Base-by-base conservation (phyloP, 2,329 filamentous ascomycete genomes). In the Karstenula rhodostoma region DNA sequence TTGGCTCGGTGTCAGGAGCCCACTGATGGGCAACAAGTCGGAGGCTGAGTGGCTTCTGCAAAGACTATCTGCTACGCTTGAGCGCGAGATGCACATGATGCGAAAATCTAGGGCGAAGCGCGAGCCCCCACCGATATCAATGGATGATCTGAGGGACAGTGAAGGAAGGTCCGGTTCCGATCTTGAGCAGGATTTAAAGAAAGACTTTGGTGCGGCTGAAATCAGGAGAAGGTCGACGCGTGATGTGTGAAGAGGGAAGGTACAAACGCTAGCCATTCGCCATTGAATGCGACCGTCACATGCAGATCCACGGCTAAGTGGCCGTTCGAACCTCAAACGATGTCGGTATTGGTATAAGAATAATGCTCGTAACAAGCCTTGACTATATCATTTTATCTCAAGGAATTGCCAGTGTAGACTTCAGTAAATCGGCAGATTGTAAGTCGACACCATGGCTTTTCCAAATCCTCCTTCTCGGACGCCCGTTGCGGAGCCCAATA, bases 31-130 rank as follows among this genome's bases (percentile, higher is more conserved):
- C 3, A 83, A 84, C 50, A 85, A 87, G 69, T 85, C 86, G 58
- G 90, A 93, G 78, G 84, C 87, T 15, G 86, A 92, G 72, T 93
- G 90, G 90, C 86, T 93, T 37, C 74, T 93, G 43, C 87, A 92
- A 61, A 82, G 86, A 61, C 74, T 93, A 54, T 84, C 85, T 61
- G 80, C 81, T 54, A 84, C 79, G 60, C 78, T 94, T 40, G 82
- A 85, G 49, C 32, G 37, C 7, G 75, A 77, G 51, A 68, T 79
- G 73, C 65, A 66, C 12, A 75, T 62, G 42, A 66, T 77, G 70
- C 68, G 68, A 40, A 68, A 67, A 1, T 55, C 43, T 17, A 37
- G 50, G 15, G 46, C 43, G n/a, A 57, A 58, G 29, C 69, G 61
- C 43, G 57, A 69, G 19, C 68, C 65, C 1, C 76, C 76, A 3